Conservation (phyloP, 805 yeast genomes). For the Wickerhamomyces chaumierensis region DNA sequence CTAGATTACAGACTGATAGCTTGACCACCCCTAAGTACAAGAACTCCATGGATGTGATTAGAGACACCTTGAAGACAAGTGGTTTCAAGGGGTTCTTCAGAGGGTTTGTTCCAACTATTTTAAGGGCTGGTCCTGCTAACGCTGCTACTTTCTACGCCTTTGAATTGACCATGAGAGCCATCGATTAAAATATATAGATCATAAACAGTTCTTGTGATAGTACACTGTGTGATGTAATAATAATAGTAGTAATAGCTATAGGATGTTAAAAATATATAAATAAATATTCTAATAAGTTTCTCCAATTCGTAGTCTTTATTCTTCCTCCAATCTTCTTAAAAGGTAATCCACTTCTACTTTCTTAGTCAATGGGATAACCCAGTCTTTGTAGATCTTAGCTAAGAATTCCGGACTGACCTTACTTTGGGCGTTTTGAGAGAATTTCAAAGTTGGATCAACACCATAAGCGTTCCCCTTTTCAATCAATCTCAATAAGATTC, state of each 20-base stretch:
- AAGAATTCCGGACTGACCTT: constrained; percentile 76
- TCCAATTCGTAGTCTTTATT: no score
- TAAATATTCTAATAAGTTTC: no score
- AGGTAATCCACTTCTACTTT: constrained; percentile 91
- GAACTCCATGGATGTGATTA: constrained; percentile 48
- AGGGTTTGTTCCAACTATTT: constrained; percentile 85
- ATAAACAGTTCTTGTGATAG: no score
- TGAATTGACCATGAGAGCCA: constrained; percentile 71
- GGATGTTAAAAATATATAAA: no score
- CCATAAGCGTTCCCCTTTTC: constrained; percentile 83
- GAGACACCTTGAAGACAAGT: constrained; percentile 36
- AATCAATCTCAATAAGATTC: constrained; percentile 66
- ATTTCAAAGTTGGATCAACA: constrained; percentile 70
- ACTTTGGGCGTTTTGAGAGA: constrained; percentile 54
- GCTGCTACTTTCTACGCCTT: constrained; percentile 95
- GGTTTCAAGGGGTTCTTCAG: constrained; percentile 76
- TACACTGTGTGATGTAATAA: no score
- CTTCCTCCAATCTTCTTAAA: constrained; percentile 68
- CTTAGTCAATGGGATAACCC: constrained; percentile 88
- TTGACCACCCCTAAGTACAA: constrained; percentile 48
- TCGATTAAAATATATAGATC: constrained; percentile 1
- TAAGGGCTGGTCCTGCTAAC: constrained; percentile 97
- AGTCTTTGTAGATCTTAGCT: constrained; percentile 74
- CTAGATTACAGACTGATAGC: constrained; percentile 72
- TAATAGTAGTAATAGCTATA: no score